Evolutionary conservation across 2,329 filamentous ascomycete species (phyloP).

Genomic region (Pseudopyricularia cyperi): DNA sequence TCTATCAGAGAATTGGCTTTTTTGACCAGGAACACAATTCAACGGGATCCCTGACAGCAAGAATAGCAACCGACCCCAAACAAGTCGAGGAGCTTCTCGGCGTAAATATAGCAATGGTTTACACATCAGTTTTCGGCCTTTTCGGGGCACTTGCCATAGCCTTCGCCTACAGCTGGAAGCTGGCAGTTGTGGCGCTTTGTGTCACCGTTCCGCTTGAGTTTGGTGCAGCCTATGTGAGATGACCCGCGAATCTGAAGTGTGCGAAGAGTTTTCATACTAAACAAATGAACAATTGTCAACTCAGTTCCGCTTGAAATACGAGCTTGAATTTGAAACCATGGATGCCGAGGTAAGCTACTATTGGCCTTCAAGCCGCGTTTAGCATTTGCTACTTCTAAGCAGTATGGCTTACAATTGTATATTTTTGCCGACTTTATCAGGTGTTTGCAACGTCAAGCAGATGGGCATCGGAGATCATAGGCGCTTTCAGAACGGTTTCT

Average conservation of each 20-base stretch:
- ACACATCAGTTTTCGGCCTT: conserved; percentile 51
- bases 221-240: conserved; percentile 23
- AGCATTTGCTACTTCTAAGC: too few relatives aligned
- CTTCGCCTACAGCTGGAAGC: conserved; percentile 65
- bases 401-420: not conserved
- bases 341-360: conserved; percentile 31
- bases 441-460: conserved; percentile 61
- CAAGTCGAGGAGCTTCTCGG: conserved; percentile 50
- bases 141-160: conserved; percentile 52
- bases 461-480: conserved; percentile 62
- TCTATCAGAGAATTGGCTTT: conserved; percentile 45
- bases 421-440: not conserved
- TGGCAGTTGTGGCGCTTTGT: conserved; percentile 54
- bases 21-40: conserved; percentile 49
- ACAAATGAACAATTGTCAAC: not conserved
- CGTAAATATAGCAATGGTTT: conserved; percentile 48
- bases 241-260: not conserved
- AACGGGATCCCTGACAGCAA: conserved; percentile 44
- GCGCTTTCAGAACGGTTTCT: conserved; percentile 60
- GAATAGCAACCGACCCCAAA: conserved; percentile 41
- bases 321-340: conserved; percentile 56
- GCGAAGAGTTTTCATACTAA: not conserved
- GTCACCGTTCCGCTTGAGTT: conserved; percentile 41
- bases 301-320: conserved; percentile 37
- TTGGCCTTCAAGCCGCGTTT: not conserved